Base-by-base conservation (phyloP, 2,329 filamentous ascomycete genomes). In the Diaporthe sp. region DNA sequence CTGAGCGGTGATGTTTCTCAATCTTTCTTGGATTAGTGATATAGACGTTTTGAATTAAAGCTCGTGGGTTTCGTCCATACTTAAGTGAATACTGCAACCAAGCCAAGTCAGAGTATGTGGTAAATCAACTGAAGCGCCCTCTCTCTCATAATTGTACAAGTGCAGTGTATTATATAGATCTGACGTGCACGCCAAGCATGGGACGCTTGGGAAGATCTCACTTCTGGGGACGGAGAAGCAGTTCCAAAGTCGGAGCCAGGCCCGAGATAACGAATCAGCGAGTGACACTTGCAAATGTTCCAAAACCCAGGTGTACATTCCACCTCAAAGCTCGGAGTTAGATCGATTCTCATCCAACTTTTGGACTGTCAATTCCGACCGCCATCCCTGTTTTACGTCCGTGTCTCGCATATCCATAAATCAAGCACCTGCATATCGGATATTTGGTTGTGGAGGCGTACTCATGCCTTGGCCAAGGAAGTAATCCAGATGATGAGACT, bases 401-500 rank as follows among this genome's bases (percentile, higher is more conserved):
- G 5, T 53, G n/a, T 19, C 49, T 53, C 10, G 2, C 12, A 53
- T n/a, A 12, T 17, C 7, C 4, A 1, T 0, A 5, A 25, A 4
- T 37, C 57, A 59, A 0, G 58, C 22, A 42, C 42, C 61, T 1
- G 12, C 44, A 13, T 67, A 67, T 4, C 44, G 28, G 15, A 67
- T 67, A 0, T 67, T n/a, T 15, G 42, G 61, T 44, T 49, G 17
- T 4, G 28, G 61, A 8, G 61, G 42, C 13, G 61, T 25, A 4
- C 15, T n/a, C 61, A 67, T 49, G 19, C 42, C 61, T 4, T 67
- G 42, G 1, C 42, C 61, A 8, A 67, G 61, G 28, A 49, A 67
- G 12, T 67, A 67, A 10, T 49, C 61, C 44, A 67, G 19, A 31
- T 67, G 61, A 49, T 65, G 61, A 15, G 61, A 67, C 44, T 49